These are phyloP conservation scores for Suillus spraguei DNA, from an alignment of 768 basidiomycete species.

Conservation along the genomic window DNA sequence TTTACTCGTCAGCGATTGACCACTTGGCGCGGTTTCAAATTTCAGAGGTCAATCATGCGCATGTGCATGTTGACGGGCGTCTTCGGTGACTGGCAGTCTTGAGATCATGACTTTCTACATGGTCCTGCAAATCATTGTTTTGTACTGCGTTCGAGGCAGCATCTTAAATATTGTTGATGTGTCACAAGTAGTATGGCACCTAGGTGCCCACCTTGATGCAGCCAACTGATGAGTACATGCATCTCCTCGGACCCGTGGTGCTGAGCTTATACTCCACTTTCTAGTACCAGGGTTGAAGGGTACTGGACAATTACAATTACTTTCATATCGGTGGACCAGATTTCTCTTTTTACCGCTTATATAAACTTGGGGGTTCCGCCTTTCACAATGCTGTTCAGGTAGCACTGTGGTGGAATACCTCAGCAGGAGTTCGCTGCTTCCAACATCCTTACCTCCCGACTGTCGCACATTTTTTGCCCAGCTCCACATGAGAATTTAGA, in stretches of 20 bases:
- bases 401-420: too few species aligned
- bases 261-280: background rate
- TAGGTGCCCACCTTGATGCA: background rate
- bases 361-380: too few species aligned
- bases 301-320: background rate
- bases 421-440: too few species aligned
- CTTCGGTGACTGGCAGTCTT: background rate
- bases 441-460: too few species aligned
- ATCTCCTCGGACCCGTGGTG: background rate
- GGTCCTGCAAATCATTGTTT: background rate
- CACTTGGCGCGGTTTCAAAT: background rate
- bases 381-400: too few species aligned
- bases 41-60: background rate
- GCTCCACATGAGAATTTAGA: too few species aligned
- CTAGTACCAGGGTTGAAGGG: background rate
- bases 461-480: too few species aligned
- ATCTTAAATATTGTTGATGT: background rate
- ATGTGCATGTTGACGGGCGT: background rate
- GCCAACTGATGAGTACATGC: background rate
- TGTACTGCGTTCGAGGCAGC: background rate
- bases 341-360: too few species aligned
- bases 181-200: background rate
- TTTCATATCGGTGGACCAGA: too few species aligned
- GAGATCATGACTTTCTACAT: background rate
- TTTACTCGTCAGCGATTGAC: background rate